A percentile compares a stretch with the other conserved stretches of the same genome.
Conservation (phyloP, 352 stramenopile species). For the Elongisporangium senticosum region DNA sequence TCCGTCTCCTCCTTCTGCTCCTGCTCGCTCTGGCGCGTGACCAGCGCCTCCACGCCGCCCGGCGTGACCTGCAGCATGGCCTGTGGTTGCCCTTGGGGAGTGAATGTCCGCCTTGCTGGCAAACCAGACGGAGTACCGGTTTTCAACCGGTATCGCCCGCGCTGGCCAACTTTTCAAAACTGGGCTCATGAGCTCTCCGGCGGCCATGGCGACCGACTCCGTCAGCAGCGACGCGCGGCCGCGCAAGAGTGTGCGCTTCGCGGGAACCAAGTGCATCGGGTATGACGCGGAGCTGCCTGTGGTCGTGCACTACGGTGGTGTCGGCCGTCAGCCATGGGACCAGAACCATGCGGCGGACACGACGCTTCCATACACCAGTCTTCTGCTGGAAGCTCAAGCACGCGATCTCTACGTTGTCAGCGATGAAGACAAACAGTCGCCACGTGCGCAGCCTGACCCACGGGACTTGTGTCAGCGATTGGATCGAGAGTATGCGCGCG, state of each 20-base stretch:
- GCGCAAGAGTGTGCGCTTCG: slow-evolving; percentile 37
- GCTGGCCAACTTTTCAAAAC: not conserved
- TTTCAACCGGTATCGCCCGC: not conserved
- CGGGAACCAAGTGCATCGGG: slow-evolving; percentile 50
- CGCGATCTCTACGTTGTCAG: slow-evolving; percentile 15
- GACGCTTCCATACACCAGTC: not conserved
- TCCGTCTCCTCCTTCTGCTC: not conserved
- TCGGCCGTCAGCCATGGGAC: not conserved
- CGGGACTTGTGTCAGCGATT: not conserved
- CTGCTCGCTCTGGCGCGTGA: slow-evolving; percentile 14
- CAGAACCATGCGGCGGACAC: not conserved
- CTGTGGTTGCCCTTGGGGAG: not conserved
- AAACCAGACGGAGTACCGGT: not conserved
- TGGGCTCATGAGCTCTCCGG: not conserved
- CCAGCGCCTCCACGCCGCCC: slow-evolving; percentile 25
- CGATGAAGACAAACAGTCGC: slow-evolving; percentile 1
- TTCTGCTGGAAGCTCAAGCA: slow-evolving; percentile 40
- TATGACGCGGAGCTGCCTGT: slow-evolving; percentile 39
- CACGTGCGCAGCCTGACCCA: not conserved
- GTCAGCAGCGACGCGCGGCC: not conserved
- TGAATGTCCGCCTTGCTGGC: not conserved
- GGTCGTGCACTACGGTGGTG: slow-evolving; percentile 33
- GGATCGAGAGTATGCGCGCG: slow-evolving; percentile 20
- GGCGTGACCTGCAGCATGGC: slow-evolving; percentile 19
- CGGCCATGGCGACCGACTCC: not conserved